A percentile compares a stretch with the other conserved stretches of the same genome.
phyloP scores from a whole-genome alignment of 2,329 filamentous ascomycete species.

The Myotisia sp. region DNA sequence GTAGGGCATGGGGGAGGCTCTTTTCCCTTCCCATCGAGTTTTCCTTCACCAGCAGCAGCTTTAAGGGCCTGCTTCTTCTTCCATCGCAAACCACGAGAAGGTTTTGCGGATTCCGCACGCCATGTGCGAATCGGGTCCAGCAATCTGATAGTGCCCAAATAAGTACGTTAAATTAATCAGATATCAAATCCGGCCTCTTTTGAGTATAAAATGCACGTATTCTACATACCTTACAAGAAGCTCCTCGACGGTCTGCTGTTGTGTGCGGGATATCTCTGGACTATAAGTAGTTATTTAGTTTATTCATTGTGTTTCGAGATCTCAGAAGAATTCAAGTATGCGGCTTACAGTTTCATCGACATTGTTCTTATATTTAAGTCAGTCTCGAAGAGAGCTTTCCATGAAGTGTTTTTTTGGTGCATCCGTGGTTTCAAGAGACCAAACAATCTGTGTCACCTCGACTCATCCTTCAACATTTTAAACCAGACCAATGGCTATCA shows the following conservation, averaged over 20 bases:
- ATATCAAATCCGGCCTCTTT: background rate
- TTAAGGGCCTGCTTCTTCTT: conserved; percentile 6
- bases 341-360: too few relatives aligned
- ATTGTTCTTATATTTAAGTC: too few relatives aligned
- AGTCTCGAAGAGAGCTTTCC: too few relatives aligned
- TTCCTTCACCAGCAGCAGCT: background rate
- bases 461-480: too few relatives aligned
- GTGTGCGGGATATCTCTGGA: conserved; percentile 2
- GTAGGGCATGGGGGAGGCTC: background rate
- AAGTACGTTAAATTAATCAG: background rate
- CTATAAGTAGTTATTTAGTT: too few relatives aligned
- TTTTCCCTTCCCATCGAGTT: background rate
- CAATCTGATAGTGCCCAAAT: conserved; percentile 2
- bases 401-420: too few relatives aligned
- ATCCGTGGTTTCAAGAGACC: too few relatives aligned
- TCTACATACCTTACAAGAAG: conserved; percentile 7
- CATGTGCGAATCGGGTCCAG: conserved; percentile 6
- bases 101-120: conserved; percentile 3
- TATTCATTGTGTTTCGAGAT: too few relatives aligned
- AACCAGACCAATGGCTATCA: too few relatives aligned
- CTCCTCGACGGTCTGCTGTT: conserved; percentile 7
- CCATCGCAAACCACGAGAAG: conserved; percentile 6
- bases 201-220: background rate
- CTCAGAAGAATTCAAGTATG: too few relatives aligned
- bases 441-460: too few relatives aligned